Conservation (phyloP, 768 basidiomycete species). For the Podaxis sp. region DNA sequence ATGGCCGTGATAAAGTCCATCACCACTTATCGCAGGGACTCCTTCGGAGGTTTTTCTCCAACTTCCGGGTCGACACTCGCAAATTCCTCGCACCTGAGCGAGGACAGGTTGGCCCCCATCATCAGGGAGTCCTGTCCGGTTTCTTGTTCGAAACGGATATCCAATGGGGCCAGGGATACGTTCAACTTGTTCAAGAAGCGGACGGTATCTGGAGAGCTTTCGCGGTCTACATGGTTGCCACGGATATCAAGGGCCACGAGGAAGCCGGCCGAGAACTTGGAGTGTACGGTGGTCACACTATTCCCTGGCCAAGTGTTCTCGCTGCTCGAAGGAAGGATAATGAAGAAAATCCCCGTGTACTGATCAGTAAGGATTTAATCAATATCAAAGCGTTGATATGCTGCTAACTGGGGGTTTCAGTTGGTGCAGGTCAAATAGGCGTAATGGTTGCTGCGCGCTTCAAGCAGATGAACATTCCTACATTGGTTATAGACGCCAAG, state of each 20-base stretch:
- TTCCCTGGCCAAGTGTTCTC: constrained; percentile 1
- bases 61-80: constrained; percentile 7
- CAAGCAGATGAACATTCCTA: constrained; percentile 13
- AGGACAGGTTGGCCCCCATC: neutral
- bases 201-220: constrained; percentile 11
- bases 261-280: constrained; percentile 5
- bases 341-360: constrained; percentile 4
- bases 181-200: constrained; percentile 1
- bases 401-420: neutral
- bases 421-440: constrained; percentile 7
- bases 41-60: neutral
- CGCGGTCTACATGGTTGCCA: neutral
- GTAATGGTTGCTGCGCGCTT: constrained; percentile 10
- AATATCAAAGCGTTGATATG: no score
- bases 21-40: neutral
- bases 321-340: neutral
- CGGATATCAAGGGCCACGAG: constrained; percentile 9
- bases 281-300: constrained; percentile 2
- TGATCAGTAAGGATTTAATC: neutral
- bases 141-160: constrained; percentile 9
- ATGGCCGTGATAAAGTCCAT: constrained; percentile 5
- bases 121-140: constrained; percentile 4
- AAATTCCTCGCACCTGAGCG: constrained; percentile 6
- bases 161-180: constrained; percentile 13
- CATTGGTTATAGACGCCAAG: constrained; percentile 2